phyloP scores from a whole-genome alignment of 352 stramenopile genomes.

The Phytopythium ostracodes region DNA sequence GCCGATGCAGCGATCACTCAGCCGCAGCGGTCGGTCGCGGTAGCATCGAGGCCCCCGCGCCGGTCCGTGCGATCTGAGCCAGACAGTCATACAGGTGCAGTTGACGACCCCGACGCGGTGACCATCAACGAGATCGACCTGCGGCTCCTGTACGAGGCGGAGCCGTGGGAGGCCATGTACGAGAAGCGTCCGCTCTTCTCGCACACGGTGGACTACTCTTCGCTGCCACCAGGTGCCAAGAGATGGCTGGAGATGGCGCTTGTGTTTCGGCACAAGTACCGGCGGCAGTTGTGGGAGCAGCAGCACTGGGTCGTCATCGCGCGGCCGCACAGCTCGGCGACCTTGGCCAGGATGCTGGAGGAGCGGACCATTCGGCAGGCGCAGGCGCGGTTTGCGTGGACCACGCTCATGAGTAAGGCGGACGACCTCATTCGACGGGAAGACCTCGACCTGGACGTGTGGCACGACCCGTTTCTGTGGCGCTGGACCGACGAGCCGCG shows the following conservation, averaged over 20 bases:
- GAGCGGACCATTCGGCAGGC: neutral
- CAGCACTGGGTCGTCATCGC: conserved; percentile 1
- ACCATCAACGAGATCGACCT: conserved; percentile 1
- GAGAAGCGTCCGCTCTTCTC: conserved; percentile 1
- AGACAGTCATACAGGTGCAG: too few relatives aligned
- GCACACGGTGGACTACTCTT: neutral
- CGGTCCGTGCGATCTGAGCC: neutral
- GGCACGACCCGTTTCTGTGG: conserved; percentile 7
- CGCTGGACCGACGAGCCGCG: neutral
- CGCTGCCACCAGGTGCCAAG: neutral
- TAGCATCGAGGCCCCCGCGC: neutral
- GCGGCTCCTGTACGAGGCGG: neutral
- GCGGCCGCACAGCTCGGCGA: neutral
- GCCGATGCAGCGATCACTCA: too few relatives aligned
- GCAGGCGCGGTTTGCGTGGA: neutral
- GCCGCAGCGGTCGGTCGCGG: too few relatives aligned
- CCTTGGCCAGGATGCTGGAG: neutral
- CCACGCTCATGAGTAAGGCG: neutral
- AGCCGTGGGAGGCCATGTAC: conserved; percentile 1
- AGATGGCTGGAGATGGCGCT: neutral
- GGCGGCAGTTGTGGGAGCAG: conserved; percentile 2
- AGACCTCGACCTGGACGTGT: neutral
- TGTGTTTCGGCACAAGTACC: neutral
- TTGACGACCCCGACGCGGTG: neutral
- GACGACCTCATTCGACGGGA: neutral